These are phyloP conservation scores for Parasitella parasitica DNA, from an alignment of 371 early-diverging fungal species.

Conservation along the genomic window DNA sequence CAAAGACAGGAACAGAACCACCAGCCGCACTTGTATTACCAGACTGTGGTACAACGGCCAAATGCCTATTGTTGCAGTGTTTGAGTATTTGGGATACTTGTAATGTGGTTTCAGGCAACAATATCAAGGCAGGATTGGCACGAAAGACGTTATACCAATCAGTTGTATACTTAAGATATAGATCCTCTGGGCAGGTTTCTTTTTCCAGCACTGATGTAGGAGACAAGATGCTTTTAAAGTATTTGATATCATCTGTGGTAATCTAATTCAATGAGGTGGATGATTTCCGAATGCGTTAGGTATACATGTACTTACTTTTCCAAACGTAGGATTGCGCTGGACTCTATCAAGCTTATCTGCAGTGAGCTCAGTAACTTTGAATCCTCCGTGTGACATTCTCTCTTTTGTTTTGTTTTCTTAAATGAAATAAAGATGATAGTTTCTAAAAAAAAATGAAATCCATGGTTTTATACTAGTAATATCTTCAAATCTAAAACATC, in stretches of 20 bases:
- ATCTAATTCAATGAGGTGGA: conserved; percentile 41
- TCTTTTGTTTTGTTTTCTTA: too few species aligned
- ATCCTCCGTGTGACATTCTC: conserved; percentile 26
- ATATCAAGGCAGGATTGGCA: conserved; percentile 65
- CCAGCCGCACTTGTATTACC: conserved; percentile 85
- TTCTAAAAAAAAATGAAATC: neutral
- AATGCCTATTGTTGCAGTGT: conserved; percentile 75
- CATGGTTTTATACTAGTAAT: neutral
- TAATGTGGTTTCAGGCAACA: conserved; percentile 76
- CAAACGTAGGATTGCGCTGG: conserved; percentile 46
- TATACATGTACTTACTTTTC: conserved; percentile 28
- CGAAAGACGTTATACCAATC: conserved; percentile 90
- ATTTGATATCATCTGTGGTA: conserved; percentile 52
- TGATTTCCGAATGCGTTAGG: neutral
- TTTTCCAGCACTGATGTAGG: conserved; percentile 27
- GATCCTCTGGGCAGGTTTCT: conserved; percentile 28
- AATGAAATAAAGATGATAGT: neutral
- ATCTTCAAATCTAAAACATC: neutral
- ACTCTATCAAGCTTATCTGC: conserved; percentile 30
- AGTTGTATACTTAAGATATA: conserved; percentile 54
- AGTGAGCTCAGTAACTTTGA: conserved; percentile 32
- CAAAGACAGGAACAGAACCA: conserved; percentile 77
- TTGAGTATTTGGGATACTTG: conserved; percentile 79
- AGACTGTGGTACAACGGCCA: conserved; percentile 94
- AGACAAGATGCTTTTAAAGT: conserved; percentile 38